Conservation (phyloP, 208 protist species). For the Strigomonas culicis region DNA sequence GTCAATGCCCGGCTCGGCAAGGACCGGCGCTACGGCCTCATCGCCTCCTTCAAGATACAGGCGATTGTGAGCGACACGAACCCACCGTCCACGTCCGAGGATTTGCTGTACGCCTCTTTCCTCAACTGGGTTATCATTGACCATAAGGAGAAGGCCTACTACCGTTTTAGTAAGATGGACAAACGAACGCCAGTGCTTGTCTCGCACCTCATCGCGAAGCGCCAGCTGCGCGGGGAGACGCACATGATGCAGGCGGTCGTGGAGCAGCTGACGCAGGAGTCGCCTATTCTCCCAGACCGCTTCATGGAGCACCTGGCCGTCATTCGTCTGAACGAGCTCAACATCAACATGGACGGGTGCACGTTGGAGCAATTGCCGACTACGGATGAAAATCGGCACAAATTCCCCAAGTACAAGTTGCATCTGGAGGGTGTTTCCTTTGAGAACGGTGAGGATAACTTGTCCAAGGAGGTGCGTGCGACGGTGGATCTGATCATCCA, state of each 20-base stretch:
- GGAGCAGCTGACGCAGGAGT: slow-evolving; percentile 44
- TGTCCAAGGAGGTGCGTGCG: slow-evolving; percentile 32
- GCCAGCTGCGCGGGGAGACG: slow-evolving; percentile 19
- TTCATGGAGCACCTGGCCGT: slow-evolving; percentile 21
- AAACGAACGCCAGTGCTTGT: slow-evolving; percentile 33
- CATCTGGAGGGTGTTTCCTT: slow-evolving; percentile 43
- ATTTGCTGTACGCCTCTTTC: slow-evolving; percentile 20
- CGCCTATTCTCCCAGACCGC: slow-evolving; percentile 39
- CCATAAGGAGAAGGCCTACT: slow-evolving; percentile 40
- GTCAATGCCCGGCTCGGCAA: slow-evolving; percentile 34
- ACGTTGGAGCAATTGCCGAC: slow-evolving; percentile 15
- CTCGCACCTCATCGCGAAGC: slow-evolving; percentile 39
- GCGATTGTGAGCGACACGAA: slow-evolving; percentile 44
- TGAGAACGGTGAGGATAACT: slow-evolving; percentile 33
- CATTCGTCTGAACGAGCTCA: slow-evolving; percentile 23
- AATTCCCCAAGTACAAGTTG: slow-evolving; percentile 33
- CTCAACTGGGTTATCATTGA: slow-evolving; percentile 59
- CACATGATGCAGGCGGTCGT: slow-evolving; percentile 51
- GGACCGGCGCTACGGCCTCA: slow-evolving; percentile 39
- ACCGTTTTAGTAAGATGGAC: slow-evolving; percentile 53
- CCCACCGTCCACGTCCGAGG: slow-evolving; percentile 13
- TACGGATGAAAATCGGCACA: slow-evolving; percentile 2
- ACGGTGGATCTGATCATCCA: slow-evolving; percentile 43
- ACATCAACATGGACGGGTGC: slow-evolving; percentile 37
- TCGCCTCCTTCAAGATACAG: slow-evolving; percentile 29